These are phyloP conservation scores for Botrytis tulipae DNA, from an alignment of 2,329 filamentous ascomycete species.

Conservation along the genomic window DNA sequence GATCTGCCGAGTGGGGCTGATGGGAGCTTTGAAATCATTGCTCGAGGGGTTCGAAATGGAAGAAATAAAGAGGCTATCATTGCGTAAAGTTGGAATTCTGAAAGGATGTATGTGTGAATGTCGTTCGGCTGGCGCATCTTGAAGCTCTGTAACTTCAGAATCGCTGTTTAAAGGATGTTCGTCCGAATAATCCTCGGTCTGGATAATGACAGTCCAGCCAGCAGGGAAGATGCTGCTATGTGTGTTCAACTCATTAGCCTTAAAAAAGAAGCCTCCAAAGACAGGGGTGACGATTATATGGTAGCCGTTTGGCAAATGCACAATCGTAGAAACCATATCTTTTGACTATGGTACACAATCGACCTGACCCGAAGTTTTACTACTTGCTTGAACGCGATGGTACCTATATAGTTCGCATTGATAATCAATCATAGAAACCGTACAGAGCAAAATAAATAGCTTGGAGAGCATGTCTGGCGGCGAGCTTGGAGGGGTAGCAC, in stretches of 20 bases:
- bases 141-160: conserved; percentile 36
- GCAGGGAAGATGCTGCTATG: conserved; percentile 72
- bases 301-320: conserved; percentile 85
- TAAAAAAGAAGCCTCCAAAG: conserved; percentile 91
- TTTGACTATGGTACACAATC: neutral
- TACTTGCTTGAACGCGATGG: neutral
- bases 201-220: conserved; percentile 87
- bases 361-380: neutral
- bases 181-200: conserved; percentile 54
- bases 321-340: conserved; percentile 40
- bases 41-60: conserved; percentile 82
- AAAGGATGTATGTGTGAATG: conserved; percentile 60
- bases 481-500: neutral
- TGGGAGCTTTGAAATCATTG: conserved; percentile 74
- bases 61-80: conserved; percentile 86
- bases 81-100: conserved; percentile 68
- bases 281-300: conserved; percentile 77
- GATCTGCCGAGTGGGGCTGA: conserved; percentile 81
- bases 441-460: neutral
- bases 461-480: neutral
- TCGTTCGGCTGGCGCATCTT: conserved; percentile 30
- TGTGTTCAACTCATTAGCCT: conserved; percentile 69
- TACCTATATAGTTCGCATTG: neutral
- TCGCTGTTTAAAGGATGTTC: conserved; percentile 37
- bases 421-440: neutral